Evolutionary conservation across 176 grass and related monocot genomes (phyloP), one percentile per base, ranked within the genome.

Genomic region (Oryza australiensis): DNA sequence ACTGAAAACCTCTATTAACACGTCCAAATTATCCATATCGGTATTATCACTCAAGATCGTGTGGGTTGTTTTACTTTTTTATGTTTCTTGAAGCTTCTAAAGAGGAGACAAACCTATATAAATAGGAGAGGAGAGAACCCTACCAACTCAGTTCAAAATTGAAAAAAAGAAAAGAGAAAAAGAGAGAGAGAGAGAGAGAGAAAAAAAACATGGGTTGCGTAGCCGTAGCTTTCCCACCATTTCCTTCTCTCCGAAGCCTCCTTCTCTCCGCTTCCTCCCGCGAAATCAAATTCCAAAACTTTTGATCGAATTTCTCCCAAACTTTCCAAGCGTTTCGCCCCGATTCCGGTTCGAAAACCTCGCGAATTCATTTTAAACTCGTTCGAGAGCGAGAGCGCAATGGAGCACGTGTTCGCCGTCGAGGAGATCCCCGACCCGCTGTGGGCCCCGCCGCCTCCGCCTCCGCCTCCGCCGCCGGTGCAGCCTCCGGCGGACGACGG

Each of bases 321-420:
- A 12, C 22, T 2, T 41, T 26, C 4, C 22, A 42, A 42, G n/a
- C 0, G 26, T 29, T 71, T 57, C 8, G 0, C 15, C 15, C 3
- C n/a, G 5, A 60, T 27, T 62, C 8, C 27, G 14, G 26, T 9
- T 23, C 24, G 16, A 40, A 53, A 43, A 75, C 10, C 28, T 51
- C 1, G 2, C 71, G 15, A 33, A 53, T 75, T 75, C 48, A 24
- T 13, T 71, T 48, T 15, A 1, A 30, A 29, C 27, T 74, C 29
- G 42, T 57, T 34, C 3, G 72, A 37, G 72, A 53, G 27, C 3
- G 72, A 37, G 72, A 53, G 27, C 22, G 0, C 7, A 8, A 95
- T 97, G 91, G 87, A 91, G 29, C 64, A 14, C 26, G 33, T 70
- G 42, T 88, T 97, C 87, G 72, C 91, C 27, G 72, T 86, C 6